Conservation (phyloP, 78 protist genomes). For the Chrysochromulina parva region DNA sequence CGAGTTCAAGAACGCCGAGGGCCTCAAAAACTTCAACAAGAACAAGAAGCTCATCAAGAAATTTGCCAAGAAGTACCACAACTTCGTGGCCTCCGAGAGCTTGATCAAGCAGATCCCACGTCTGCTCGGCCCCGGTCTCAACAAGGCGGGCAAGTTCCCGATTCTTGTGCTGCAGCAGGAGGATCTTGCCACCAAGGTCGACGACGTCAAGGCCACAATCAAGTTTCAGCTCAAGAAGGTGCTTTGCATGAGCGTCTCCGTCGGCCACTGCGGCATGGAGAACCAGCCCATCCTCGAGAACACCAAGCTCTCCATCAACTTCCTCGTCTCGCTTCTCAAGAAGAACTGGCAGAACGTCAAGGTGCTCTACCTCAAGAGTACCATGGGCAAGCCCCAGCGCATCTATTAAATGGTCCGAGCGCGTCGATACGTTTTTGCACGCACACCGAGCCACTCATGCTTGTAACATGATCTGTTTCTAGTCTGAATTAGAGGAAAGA, state of each 20-base stretch:
- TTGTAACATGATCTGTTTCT: too few relatives aligned
- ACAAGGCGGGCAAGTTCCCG: slow-evolving; percentile 99
- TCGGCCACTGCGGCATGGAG: slow-evolving; percentile 95
- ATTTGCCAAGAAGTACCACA: slow-evolving; percentile 92
- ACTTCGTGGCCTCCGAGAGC: slow-evolving; percentile 97
- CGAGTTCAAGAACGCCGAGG: slow-evolving; percentile 87
- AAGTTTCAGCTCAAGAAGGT: slow-evolving; percentile 99
- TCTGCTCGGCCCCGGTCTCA: slow-evolving; percentile 97
- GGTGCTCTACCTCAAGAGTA: slow-evolving; percentile 92
- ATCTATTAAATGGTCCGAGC: neutral
- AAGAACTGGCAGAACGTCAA: slow-evolving; percentile 99
- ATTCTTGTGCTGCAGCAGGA: slow-evolving; percentile 30
- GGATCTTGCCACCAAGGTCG: slow-evolving; percentile 61
- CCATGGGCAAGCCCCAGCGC: slow-evolving; percentile 89
- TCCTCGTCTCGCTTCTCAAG: slow-evolving; percentile 97
- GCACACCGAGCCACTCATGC: too few relatives aligned
- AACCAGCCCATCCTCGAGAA: slow-evolving; percentile 84
- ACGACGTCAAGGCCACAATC: slow-evolving; percentile 91
- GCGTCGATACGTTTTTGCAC: too few relatives aligned
- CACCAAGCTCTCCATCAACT: slow-evolving; percentile 93
- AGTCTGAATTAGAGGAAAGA: too few relatives aligned
- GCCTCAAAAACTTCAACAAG: slow-evolving; percentile 97
- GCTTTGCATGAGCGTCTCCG: slow-evolving; percentile 94
- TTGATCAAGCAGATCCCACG: slow-evolving; percentile 95
- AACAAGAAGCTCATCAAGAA: slow-evolving; percentile 98